These are phyloP conservation scores for Oemleria cerasiformis DNA, from an alignment of 306 rosid genomes.

Conservation along the genomic window DNA sequence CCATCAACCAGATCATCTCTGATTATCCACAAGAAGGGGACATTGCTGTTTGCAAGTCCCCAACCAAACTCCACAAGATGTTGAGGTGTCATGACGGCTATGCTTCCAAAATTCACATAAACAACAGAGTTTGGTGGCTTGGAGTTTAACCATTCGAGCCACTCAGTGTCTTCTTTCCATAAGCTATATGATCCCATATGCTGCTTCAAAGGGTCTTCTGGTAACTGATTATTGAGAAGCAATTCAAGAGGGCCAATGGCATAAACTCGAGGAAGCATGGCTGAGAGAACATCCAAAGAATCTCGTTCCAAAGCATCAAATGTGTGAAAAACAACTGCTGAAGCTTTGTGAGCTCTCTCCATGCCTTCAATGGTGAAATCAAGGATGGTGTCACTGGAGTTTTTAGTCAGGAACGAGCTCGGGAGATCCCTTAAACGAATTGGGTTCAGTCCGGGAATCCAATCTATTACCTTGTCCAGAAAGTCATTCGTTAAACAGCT, in stretches of 20 bases:
- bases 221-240: constrained; percentile 21
- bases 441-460: constrained; percentile 1
- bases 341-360: constrained; percentile 9
- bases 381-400: not conserved
- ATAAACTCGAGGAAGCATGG: constrained; percentile 10
- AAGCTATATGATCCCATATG: constrained; percentile 14
- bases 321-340: constrained; percentile 17
- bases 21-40: constrained; percentile 21
- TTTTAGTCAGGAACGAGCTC: not conserved
- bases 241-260: constrained; percentile 24
- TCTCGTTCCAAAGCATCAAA: constrained; percentile 18
- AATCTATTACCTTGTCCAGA: not conserved
- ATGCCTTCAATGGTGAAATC: not conserved
- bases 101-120: constrained; percentile 27
- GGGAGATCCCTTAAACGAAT: constrained; percentile 9
- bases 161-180: constrained; percentile 24
- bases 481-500: constrained; percentile 2
- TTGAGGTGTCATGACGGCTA: constrained; percentile 5
- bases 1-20: constrained; percentile 19
- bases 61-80: constrained; percentile 19
- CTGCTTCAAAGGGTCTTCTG: not conserved
- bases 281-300: constrained; percentile 18
- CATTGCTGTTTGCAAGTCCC: constrained; percentile 30
- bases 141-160: constrained; percentile 13
- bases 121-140: constrained; percentile 13